These are phyloP conservation scores for Pelargonium nanum DNA, from an alignment of 345 rosid species.

Conservation along the genomic window DNA sequence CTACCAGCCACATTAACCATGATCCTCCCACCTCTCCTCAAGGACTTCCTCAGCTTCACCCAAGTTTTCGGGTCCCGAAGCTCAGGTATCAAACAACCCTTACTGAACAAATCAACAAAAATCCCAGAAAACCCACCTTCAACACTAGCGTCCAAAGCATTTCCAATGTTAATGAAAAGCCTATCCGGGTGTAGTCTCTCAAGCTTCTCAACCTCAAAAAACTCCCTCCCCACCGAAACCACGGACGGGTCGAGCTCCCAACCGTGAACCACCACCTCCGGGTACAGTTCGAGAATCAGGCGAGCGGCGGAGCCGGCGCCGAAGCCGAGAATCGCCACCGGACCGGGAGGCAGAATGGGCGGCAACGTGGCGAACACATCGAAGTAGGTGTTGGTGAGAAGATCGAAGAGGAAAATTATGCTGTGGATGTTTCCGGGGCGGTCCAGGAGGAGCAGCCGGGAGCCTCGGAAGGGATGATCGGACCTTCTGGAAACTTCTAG, in stretches of 20 bases:
- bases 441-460: conserved; percentile 72
- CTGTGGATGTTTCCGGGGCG: conserved; percentile 88
- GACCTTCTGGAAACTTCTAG: conserved; percentile 54
- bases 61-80: conserved; percentile 75
- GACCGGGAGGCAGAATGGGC: conserved; percentile 60
- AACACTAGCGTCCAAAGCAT: conserved; percentile 47
- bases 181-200: conserved; percentile 48
- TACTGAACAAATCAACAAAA: conserved; percentile 56
- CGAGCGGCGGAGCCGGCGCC: conserved; percentile 80
- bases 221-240: conserved; percentile 61
- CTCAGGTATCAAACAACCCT: conserved; percentile 67
- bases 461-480: conserved; percentile 66
- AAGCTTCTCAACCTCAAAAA: conserved; percentile 55
- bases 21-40: conserved; percentile 61
- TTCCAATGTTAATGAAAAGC: conserved; percentile 53
- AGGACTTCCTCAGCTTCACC: conserved; percentile 39
- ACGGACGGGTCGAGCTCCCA: conserved; percentile 94
- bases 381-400: conserved; percentile 65
- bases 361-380: conserved; percentile 81
- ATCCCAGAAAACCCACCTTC: conserved; percentile 52
- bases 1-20: conserved; percentile 63
- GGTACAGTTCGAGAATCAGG: conserved; percentile 57
- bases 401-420: conserved; percentile 58
- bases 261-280: conserved; percentile 47
- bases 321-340: conserved; percentile 69